Evolutionary conservation across 2,329 filamentous ascomycete genomes (phyloP).

Genomic region (Venturia nashicola): DNA sequence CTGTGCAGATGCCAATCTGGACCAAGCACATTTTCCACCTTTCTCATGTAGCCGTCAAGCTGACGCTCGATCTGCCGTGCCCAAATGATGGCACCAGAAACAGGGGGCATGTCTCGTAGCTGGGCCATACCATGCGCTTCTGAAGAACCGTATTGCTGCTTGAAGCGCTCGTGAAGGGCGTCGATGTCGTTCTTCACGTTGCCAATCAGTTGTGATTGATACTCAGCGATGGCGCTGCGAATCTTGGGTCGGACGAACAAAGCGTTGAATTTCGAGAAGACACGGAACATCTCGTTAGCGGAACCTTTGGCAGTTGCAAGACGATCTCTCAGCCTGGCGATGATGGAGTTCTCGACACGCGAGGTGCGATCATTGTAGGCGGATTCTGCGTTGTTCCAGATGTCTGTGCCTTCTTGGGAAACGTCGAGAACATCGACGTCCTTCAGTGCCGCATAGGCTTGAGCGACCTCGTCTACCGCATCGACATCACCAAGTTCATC

Average conservation of each 20-base stretch:
- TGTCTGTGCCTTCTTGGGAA: constrained; percentile 73
- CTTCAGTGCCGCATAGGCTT: constrained; percentile 87
- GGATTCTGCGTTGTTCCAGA: constrained; percentile 89
- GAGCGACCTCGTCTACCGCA: constrained; percentile 87
- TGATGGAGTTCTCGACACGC: constrained; percentile 97
- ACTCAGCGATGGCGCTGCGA: constrained; percentile 91
- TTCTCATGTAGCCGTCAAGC: constrained; percentile 92
- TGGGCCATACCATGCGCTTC: constrained; percentile 98
- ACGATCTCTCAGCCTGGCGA: constrained; percentile 81
- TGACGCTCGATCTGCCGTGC: constrained; percentile 94
- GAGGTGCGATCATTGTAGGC: constrained; percentile 96
- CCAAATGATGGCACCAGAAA: constrained; percentile 96
- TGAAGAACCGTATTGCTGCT: constrained; percentile 96
- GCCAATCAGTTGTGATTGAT: constrained; percentile 94
- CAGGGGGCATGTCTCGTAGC: constrained; percentile 84
- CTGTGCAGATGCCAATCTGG: constrained; percentile 89
- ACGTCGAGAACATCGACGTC: constrained; percentile 95
- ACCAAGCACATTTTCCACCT: constrained; percentile 95
- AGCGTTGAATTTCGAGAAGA: constrained; percentile 99
- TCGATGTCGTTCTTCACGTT: constrained; percentile 96
- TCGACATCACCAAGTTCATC: constrained; percentile 97
- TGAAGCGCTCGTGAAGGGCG: constrained; percentile 89
- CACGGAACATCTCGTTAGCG: constrained; percentile 98
- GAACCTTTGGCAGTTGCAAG: constrained; percentile 81
- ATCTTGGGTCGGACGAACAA: constrained; percentile 99